Evolutionary conservation across 345 rosid species (phyloP).

Genomic region (Arabis alpina): DNA sequence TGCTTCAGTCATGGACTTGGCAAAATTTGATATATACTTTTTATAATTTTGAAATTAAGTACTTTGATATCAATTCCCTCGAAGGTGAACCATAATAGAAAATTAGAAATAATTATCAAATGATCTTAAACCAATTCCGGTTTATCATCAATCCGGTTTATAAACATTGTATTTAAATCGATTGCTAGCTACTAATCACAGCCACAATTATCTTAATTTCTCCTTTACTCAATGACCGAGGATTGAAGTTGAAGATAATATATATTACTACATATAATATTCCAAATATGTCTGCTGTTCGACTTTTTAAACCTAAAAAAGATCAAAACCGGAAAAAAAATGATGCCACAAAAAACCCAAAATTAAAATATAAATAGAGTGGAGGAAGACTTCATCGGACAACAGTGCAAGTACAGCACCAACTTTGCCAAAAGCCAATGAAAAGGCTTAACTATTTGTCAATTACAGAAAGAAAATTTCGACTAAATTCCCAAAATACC

Average conservation of each 20-base stretch:
- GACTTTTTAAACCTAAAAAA: conserved; percentile 38
- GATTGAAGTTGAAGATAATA: conserved; percentile 24
- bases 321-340: conserved; percentile 19
- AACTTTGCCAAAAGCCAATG: conserved; percentile 36
- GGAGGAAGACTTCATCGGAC: conserved; percentile 18
- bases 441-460: conserved; percentile 21
- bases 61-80: too few relatives aligned
- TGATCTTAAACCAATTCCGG: too few relatives aligned
- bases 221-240: not conserved
- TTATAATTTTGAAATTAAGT: too few relatives aligned
- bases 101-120: too few relatives aligned
- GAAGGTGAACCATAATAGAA: too few relatives aligned
- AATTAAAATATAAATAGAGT: not conserved
- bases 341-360: conserved; percentile 13
- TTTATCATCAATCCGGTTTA: not conserved
- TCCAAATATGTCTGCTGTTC: not conserved
- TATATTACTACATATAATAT: conserved; percentile 8
- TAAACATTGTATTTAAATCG: not conserved
- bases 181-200: not conserved
- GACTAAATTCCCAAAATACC: not conserved
- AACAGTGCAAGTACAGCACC: conserved; percentile 40
- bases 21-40: too few relatives aligned
- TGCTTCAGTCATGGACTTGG: too few relatives aligned
- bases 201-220: not conserved
- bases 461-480: conserved; percentile 9